A percentile compares a stretch with the other conserved stretches of the same genome.
phyloP scores from a whole-genome alignment of 768 basidiomycete genomes.

The Podaxis mareebaensis region DNA sequence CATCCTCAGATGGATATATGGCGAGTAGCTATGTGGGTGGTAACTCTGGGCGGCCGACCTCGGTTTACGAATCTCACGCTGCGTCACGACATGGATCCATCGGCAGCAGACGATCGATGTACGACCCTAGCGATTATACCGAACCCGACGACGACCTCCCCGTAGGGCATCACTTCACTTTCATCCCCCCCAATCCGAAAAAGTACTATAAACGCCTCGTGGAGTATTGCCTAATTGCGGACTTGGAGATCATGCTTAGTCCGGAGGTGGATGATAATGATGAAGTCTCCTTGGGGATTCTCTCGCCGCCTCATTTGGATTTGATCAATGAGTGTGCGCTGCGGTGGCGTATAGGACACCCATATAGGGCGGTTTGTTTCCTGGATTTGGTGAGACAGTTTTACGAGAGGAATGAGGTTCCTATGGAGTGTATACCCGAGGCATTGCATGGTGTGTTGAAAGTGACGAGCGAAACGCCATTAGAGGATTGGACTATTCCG shows the following conservation, averaged over 20 bases:
- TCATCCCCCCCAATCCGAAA: conserved; percentile 86
- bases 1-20: conserved; percentile 52
- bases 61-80: conserved; percentile 47
- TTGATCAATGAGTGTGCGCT: conserved; percentile 86
- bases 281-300: conserved; percentile 91
- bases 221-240: conserved; percentile 77
- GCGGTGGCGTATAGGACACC: conserved; percentile 85
- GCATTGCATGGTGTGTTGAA: conserved; percentile 75
- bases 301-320: conserved; percentile 77
- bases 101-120: conserved; percentile 67
- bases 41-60: conserved; percentile 48
- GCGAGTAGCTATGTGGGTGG: not conserved
- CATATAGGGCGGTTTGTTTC: conserved; percentile 79
- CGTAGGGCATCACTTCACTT: conserved; percentile 80
- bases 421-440: conserved; percentile 93
- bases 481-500: conserved; percentile 75
- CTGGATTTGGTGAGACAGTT: conserved; percentile 83
- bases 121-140: conserved; percentile 38
- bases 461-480: conserved; percentile 65
- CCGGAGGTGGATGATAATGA: conserved; percentile 93
- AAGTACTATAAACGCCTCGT: conserved; percentile 85
- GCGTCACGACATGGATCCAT: conserved; percentile 60
- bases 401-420: conserved; percentile 88
- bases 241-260: conserved; percentile 87
- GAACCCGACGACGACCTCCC: conserved; percentile 70